Percentiles rank a stretch among this genome's conserved stretches.
These are phyloP conservation scores for Microbotryomycetes sp. DNA, from an alignment of 1,284 basidiomycete species.

Conservation along the genomic window DNA sequence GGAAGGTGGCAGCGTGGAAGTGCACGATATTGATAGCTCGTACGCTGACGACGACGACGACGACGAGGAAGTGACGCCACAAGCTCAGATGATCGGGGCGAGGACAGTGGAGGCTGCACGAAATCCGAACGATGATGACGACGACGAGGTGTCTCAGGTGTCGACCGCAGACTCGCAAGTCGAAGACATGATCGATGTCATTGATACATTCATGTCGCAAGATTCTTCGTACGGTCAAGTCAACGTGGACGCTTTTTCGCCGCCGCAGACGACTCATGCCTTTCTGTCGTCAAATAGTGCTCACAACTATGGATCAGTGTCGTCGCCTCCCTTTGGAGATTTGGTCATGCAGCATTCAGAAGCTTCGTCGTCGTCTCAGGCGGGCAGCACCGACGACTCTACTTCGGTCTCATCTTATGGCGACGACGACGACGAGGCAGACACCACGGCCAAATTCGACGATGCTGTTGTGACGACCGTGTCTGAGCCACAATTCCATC, in stretches of 20 bases:
- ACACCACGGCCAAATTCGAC: neutral
- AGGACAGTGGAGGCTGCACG: neutral
- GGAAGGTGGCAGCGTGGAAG: slow-evolving; percentile 25
- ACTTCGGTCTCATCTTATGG: slow-evolving; percentile 16
- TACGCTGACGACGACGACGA: neutral
- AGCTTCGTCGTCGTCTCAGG: neutral
- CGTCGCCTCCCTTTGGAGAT: neutral
- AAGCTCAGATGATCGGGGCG: neutral
- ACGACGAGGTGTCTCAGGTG: slow-evolving; percentile 16
- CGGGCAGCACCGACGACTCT: neutral
- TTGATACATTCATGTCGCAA: slow-evolving; percentile 21
- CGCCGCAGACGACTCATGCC: slow-evolving; percentile 4
- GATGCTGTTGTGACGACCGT: neutral
- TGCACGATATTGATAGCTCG: slow-evolving; percentile 4
- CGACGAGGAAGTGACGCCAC: neutral
- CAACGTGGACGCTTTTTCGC: slow-evolving; percentile 10
- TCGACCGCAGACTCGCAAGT: slow-evolving; percentile 17
- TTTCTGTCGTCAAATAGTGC: neutral
- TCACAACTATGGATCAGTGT: neutral
- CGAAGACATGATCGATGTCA: slow-evolving; percentile 28
- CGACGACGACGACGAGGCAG: slow-evolving; percentile 8
- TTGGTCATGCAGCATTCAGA: neutral
- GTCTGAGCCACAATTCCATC: neutral
- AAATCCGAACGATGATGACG: neutral
- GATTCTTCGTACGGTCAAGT: neutral